Percentiles rank a stretch among this genome's conserved stretches.
phyloP scores from a whole-genome alignment of 2,329 filamentous ascomycete species.

The Domatiomyces catenatus region DNA sequence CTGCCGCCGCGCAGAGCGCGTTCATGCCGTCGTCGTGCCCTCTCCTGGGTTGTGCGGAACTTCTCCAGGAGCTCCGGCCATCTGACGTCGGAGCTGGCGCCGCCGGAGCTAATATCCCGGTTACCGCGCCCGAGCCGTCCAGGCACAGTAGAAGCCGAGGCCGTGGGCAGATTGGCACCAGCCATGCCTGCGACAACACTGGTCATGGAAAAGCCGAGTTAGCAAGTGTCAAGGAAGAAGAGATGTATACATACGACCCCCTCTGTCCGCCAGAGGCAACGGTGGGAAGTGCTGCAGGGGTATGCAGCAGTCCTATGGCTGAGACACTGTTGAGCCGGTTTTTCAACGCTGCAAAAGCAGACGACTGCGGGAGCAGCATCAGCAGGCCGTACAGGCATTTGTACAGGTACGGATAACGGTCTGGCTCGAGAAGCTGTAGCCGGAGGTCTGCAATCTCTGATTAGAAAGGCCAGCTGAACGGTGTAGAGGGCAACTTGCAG shows the following conservation, averaged over 20 bases:
- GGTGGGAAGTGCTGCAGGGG: constrained; percentile 38
- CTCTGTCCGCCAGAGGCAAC: constrained; percentile 17
- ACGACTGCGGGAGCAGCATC: constrained; percentile 97
- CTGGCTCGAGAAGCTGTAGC: constrained; percentile 85
- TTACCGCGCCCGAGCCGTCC: constrained; percentile 7
- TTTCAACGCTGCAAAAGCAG: constrained; percentile 88
- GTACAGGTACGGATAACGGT: constrained; percentile 87
- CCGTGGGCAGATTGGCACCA: neutral
- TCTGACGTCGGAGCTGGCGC: constrained; percentile 48
- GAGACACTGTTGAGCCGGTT: constrained; percentile 94
- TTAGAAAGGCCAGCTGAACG: constrained; percentile 9
- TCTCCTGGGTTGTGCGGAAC: constrained; percentile 81
- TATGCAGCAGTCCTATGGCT: constrained; percentile 88
- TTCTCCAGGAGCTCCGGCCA: constrained; percentile 92
- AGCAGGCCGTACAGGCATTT: constrained; percentile 94
- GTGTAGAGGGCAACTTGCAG: constrained; percentile 41
- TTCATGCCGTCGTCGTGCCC: constrained; percentile 39
- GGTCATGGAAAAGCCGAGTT: neutral
- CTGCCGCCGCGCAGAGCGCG: constrained; percentile 9
- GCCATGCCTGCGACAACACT: constrained; percentile 10
- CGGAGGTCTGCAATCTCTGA: constrained; percentile 52
- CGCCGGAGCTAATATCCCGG: constrained; percentile 6
- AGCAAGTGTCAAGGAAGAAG: constrained; percentile 2
- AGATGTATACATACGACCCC: constrained; percentile 8
- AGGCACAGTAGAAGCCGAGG: constrained; percentile 2